phyloP scores from a whole-genome alignment of 2,329 filamentous ascomycete genomes.

The Penicillium decumbens region DNA sequence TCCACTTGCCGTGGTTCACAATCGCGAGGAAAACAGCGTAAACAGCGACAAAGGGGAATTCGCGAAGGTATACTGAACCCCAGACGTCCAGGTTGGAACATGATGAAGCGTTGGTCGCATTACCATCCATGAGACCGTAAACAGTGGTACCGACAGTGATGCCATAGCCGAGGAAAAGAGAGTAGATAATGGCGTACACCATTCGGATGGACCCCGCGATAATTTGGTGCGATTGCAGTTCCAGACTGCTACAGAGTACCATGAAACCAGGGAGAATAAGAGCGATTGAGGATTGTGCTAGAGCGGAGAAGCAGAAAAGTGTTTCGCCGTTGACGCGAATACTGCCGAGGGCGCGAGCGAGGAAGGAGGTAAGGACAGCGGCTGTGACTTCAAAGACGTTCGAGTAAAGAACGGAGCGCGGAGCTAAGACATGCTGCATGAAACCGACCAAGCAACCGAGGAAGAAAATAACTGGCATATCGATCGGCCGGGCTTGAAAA shows the following conservation, averaged over 20 bases:
- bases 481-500: constrained; percentile 71
- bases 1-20: constrained; percentile 79
- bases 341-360: constrained; percentile 65
- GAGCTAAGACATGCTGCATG: constrained; percentile 71
- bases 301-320: constrained; percentile 67
- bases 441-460: constrained; percentile 70
- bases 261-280: constrained; percentile 68
- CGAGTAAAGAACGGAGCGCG: constrained; percentile 64
- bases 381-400: constrained; percentile 65
- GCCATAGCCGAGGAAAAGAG: constrained; percentile 67
- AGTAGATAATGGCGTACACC: constrained; percentile 71
- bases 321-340: constrained; percentile 41
- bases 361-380: constrained; percentile 63
- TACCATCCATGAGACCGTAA: constrained; percentile 57
- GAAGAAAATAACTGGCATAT: constrained; percentile 72
- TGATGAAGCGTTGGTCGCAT: constrained; percentile 49
- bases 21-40: constrained; percentile 73
- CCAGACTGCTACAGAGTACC: constrained; percentile 58
- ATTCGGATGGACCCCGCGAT: constrained; percentile 71
- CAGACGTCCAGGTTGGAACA: constrained; percentile 53
- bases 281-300: constrained; percentile 69
- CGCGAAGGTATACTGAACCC: constrained; percentile 41
- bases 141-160: constrained; percentile 64
- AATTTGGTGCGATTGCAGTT: constrained; percentile 65
- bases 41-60: constrained; percentile 68